These are phyloP conservation scores for Inga laurina DNA, from an alignment of 306 rosid species.

Conservation along the genomic window DNA sequence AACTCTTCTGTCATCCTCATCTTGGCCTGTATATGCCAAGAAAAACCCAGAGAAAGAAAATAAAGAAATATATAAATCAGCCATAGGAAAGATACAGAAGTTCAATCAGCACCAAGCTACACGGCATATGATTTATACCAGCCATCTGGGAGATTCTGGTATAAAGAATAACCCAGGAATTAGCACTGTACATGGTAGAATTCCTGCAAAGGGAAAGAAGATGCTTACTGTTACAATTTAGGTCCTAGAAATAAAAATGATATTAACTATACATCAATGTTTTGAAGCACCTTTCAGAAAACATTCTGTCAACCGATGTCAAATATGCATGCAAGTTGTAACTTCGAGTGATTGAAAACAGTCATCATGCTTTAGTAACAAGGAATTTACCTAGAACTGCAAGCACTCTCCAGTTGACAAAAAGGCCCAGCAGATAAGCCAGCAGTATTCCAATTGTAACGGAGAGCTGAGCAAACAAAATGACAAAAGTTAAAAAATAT, in stretches of 20 bases:
- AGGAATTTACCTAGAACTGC: conserved; percentile 73
- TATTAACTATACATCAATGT: conserved; percentile 12
- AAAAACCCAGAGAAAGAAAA: neutral
- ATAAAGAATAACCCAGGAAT: conserved; percentile 86
- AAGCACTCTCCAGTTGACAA: conserved; percentile 80
- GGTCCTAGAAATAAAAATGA: conserved; percentile 19
- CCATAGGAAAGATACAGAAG: conserved; percentile 3
- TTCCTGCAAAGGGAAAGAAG: conserved; percentile 55
- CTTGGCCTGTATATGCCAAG: conserved; percentile 58
- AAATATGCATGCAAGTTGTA: neutral
- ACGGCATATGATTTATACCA: conserved; percentile 56
- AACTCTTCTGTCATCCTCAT: conserved; percentile 89
- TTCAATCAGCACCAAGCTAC: conserved; percentile 20
- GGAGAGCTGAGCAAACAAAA: conserved; percentile 55
- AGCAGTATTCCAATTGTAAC: conserved; percentile 77
- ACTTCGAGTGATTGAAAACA: neutral
- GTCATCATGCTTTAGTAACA: neutral
- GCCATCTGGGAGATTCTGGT: conserved; percentile 96
- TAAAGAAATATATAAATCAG: neutral
- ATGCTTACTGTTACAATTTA: neutral
- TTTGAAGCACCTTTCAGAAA: neutral
- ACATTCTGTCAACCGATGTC: neutral
- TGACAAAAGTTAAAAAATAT: neutral
- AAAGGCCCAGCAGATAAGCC: conserved; percentile 77
- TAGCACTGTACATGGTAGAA: conserved; percentile 79